Base-by-base conservation (phyloP, 164 flowering plant genomes). In the Chloranthus sessilifolius region DNA sequence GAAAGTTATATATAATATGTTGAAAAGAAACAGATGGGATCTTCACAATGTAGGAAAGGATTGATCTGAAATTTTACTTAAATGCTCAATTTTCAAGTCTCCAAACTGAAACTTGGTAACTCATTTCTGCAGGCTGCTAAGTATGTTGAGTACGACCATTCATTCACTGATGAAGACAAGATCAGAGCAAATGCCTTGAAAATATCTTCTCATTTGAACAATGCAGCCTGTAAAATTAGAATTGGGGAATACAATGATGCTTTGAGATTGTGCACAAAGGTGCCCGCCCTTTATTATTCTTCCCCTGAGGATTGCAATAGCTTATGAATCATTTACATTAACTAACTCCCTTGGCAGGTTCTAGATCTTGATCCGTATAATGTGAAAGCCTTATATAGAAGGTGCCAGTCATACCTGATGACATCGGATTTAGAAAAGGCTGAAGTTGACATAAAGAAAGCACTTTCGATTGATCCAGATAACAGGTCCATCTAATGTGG, bases 171-270 rank as follows among this genome's bases (percentile, higher is more conserved):
- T n/a, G 79, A 75, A 12, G 81, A 81, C 59, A 74, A 62, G 67
- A 30, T 29, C n/a, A 20, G 14, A 24, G 74, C 78, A 22, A 70
- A 64, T 30, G 69, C 63, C 12, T 57, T 75, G 37, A 29, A 56
- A 26, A 29, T 74, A 55, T 61, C 78, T 5, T 81, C 81, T 52
- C 31, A 63, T 64, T 53, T 75, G 47, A 81, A 75, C 67, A 71
- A 75, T 52, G 82, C 79, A 44, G 77, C 79, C 22, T 80, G 83
- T 50, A 74, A 78, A 52, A 69, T 78, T 15, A 78, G 62, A 56
- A 52, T 81, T 36, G 65, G 58, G 37, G 81, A 75, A 10, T 66
- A 53, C 29, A 22, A 4, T 7, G 81, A 66, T 62, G 76, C 77
- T 50, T 43, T 66, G 44, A 69, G 36, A 58, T 59, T 72, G 6